A percentile compares a stretch with the other conserved stretches of the same genome.
phyloP scores from a whole-genome alignment of 306 rosid genomes.

The Calophaca sinica region DNA sequence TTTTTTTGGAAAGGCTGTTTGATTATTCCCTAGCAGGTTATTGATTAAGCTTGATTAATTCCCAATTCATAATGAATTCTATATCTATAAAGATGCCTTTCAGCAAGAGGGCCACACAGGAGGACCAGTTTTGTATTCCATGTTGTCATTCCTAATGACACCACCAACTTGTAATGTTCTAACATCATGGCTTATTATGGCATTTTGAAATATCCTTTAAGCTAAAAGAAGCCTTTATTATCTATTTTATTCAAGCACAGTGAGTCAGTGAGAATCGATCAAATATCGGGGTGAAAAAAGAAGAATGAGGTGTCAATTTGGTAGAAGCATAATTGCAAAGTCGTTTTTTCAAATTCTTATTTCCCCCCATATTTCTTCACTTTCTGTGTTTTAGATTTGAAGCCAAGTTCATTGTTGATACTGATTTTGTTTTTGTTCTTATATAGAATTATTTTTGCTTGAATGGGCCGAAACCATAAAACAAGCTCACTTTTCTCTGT shows the following conservation, averaged over 20 bases:
- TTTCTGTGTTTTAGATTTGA: constrained; percentile 46
- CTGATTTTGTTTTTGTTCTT: constrained; percentile 45
- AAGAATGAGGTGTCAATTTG: constrained; percentile 31
- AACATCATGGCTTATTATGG: constrained; percentile 60
- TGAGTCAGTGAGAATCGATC: not conserved
- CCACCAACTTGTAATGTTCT: constrained; percentile 54
- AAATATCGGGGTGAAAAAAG: constrained; percentile 18
- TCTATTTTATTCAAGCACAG: constrained; percentile 56
- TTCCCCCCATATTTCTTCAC: not conserved
- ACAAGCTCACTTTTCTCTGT: constrained; percentile 10
- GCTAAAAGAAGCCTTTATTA: constrained; percentile 29
- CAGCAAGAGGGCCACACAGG: constrained; percentile 54
- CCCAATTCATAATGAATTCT: constrained; percentile 39
- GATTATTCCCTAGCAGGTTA: constrained; percentile 50
- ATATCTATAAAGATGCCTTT: constrained; percentile 42
- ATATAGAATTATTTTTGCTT: constrained; percentile 46
- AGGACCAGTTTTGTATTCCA: constrained; percentile 48
- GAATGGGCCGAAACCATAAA: constrained; percentile 32
- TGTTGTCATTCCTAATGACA: constrained; percentile 55
- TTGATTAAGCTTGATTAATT: constrained; percentile 43
- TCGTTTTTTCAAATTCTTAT: not conserved
- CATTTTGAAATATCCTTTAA: constrained; percentile 46
- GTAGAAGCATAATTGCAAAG: constrained; percentile 34
- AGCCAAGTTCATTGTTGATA: constrained; percentile 45
- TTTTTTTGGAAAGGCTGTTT: constrained; percentile 49